Conservation (phyloP, 768 basidiomycete species). For the Mrakia frigida region DNA sequence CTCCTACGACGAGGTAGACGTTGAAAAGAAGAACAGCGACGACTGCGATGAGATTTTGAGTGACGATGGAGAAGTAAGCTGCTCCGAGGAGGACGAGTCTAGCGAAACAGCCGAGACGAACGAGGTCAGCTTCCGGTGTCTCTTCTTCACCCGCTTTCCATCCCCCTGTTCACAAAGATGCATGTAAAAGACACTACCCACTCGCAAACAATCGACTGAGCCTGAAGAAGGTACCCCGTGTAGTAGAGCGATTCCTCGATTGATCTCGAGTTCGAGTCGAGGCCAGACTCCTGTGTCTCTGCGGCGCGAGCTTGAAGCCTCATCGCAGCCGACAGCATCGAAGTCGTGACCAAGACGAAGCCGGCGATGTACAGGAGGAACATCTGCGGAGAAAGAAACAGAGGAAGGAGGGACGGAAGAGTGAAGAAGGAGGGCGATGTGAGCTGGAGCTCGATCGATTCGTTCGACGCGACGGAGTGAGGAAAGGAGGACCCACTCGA, state of each 20-base stretch:
- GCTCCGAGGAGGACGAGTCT: not conserved
- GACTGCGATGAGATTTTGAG: not conserved
- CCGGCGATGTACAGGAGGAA: not conserved
- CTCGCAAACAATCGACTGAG: conserved; percentile 1
- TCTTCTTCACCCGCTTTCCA: not conserved
- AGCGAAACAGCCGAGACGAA: not conserved
- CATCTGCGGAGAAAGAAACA: not conserved
- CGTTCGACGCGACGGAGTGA: not conserved
- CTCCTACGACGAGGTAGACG: not conserved
- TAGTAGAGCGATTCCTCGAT: not conserved
- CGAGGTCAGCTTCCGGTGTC: not conserved
- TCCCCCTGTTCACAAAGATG: not conserved
- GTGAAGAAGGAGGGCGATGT: not conserved
- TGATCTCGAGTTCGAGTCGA: not conserved
- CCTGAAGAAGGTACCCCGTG: not conserved
- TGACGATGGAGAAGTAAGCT: not conserved
- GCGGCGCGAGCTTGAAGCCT: not conserved
- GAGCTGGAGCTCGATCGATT: too few relatives aligned
- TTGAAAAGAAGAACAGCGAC: not conserved
- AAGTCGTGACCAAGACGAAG: not conserved
- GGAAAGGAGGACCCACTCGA: not conserved
- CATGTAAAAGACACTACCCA: not conserved
- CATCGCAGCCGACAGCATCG: not conserved
- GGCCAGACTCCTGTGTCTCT: not conserved
- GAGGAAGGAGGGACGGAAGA: not conserved